A percentile compares a stretch with the other conserved stretches of the same genome.
These are phyloP conservation scores for Tolypocladium tropicale DNA, from an alignment of 2,329 filamentous ascomycete species.

Conservation along the genomic window DNA sequence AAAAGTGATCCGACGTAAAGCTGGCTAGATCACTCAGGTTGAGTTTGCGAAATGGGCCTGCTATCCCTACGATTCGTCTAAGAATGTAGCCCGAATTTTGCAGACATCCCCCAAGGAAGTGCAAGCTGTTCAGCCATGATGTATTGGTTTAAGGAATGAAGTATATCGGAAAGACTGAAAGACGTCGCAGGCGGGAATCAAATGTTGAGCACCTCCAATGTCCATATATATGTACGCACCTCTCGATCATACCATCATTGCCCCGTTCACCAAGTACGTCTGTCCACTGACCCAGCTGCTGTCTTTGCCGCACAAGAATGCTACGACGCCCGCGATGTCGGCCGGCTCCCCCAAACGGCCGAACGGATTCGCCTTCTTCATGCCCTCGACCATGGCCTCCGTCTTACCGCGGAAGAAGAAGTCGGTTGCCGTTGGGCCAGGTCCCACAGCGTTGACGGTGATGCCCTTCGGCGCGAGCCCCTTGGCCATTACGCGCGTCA, in stretches of 20 bases:
- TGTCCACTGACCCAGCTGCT: slow-evolving; percentile 11
- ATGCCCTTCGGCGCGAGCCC: slow-evolving; percentile 42
- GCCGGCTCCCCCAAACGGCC: slow-evolving; percentile 9
- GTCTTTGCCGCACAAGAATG: slow-evolving; percentile 9
- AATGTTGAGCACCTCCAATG: too few species aligned
- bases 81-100: too few species aligned
- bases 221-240: too few species aligned
- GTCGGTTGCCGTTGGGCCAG: slow-evolving; percentile 41
- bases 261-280: slow-evolving; percentile 11
- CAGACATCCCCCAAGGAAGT: too few species aligned
- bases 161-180: too few species aligned
- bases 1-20: too few species aligned
- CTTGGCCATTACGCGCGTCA: slow-evolving; percentile 43
- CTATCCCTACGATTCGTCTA: too few species aligned
- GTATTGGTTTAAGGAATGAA: too few species aligned
- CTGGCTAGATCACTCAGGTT: too few species aligned
- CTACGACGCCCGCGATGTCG: slow-evolving; percentile 10
- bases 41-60: too few species aligned
- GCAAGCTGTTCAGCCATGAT: too few species aligned
- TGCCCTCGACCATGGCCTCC: slow-evolving; percentile 31
- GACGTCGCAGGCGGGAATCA: too few species aligned
- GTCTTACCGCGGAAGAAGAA: slow-evolving; percentile 42
- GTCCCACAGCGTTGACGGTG: slow-evolving; percentile 30
- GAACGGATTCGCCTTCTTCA: slow-evolving; percentile 16
- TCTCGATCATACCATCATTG: neutral